Conservation (phyloP, 2,329 filamentous ascomycete species). For the Conoideocrella luteorostrata region DNA sequence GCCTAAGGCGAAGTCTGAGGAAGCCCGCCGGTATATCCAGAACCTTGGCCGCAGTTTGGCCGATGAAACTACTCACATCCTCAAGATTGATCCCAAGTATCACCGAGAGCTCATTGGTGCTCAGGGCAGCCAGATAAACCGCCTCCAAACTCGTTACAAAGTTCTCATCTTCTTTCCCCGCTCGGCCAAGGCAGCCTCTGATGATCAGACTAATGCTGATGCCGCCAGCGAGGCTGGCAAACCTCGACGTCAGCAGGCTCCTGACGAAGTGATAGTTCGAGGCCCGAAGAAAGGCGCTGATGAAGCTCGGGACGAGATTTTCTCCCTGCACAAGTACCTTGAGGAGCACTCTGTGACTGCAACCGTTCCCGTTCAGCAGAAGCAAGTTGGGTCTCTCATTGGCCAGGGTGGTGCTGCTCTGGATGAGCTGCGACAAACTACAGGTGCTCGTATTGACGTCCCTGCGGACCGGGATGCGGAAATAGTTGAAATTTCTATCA, state of each 20-base stretch:
- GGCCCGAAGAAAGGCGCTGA: conserved; percentile 92
- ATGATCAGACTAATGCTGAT: conserved; percentile 66
- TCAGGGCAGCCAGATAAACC: conserved; percentile 81
- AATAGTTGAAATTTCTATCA: conserved; percentile 80
- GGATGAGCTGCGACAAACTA: conserved; percentile 78
- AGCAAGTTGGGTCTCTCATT: conserved; percentile 88
- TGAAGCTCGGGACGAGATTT: conserved; percentile 83
- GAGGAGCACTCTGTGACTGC: conserved; percentile 80
- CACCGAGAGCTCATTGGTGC: conserved; percentile 91
- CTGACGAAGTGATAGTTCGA: conserved; percentile 85
- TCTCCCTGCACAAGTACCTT: conserved; percentile 81
- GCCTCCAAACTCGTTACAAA: conserved; percentile 84
- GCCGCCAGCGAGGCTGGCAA: conserved; percentile 61
- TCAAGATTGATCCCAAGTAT: conserved; percentile 91
- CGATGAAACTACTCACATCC: conserved; percentile 78
- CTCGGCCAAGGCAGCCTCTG: conserved; percentile 51
- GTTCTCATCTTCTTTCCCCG: conserved; percentile 93
- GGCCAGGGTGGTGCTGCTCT: conserved; percentile 85
- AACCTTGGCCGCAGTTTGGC: conserved; percentile 75
- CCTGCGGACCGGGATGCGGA: conserved; percentile 71
- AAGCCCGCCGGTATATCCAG: conserved; percentile 75
- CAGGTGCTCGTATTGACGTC: conserved; percentile 86
- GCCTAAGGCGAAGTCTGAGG: conserved; percentile 88
- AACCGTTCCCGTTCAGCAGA: conserved; percentile 79
- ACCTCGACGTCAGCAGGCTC: conserved; percentile 62